These are phyloP conservation scores for Cryptosporidium viatorum DNA, from an alignment of 169 alveolate genomes.

Conservation along the genomic window DNA sequence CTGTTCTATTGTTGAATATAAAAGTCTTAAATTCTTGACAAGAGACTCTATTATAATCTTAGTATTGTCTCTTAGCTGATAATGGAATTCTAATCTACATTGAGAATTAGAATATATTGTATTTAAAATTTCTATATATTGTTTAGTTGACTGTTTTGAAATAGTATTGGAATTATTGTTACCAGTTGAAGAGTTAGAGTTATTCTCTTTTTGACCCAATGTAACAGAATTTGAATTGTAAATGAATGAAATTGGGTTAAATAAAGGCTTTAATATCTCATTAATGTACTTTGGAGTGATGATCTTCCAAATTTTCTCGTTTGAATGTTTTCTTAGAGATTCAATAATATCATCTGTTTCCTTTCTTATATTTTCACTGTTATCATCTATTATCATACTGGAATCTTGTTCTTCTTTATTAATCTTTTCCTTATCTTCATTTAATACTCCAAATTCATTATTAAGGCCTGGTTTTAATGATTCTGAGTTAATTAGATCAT, in stretches of 20 bases:
- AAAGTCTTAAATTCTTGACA: neutral
- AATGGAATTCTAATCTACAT: constrained; percentile 28
- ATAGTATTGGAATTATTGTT: neutral
- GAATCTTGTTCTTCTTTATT: neutral
- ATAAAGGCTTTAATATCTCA: constrained; percentile 31
- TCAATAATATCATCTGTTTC: neutral
- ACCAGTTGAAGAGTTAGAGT: neutral
- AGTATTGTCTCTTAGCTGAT: neutral
- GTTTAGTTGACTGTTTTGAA: constrained; percentile 56
- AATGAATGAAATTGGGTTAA: constrained; percentile 53
- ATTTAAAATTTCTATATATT: constrained; percentile 24
- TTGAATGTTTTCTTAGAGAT: neutral
- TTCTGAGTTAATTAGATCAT: neutral
- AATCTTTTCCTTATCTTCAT: neutral
- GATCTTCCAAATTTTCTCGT: constrained; percentile 9
- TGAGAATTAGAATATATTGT: constrained; percentile 1
- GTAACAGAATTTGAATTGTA: constrained; percentile 25
- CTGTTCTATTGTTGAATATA: neutral
- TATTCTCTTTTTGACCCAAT: constrained; percentile 19
- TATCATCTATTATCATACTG: neutral
- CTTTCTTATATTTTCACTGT: neutral
- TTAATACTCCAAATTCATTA: neutral
- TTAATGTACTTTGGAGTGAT: constrained; percentile 11
- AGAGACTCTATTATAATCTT: constrained; percentile 1
- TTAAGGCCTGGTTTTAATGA: neutral